Evolutionary conservation across 768 basidiomycete species (phyloP).

Genomic region (Ramaria sp.): DNA sequence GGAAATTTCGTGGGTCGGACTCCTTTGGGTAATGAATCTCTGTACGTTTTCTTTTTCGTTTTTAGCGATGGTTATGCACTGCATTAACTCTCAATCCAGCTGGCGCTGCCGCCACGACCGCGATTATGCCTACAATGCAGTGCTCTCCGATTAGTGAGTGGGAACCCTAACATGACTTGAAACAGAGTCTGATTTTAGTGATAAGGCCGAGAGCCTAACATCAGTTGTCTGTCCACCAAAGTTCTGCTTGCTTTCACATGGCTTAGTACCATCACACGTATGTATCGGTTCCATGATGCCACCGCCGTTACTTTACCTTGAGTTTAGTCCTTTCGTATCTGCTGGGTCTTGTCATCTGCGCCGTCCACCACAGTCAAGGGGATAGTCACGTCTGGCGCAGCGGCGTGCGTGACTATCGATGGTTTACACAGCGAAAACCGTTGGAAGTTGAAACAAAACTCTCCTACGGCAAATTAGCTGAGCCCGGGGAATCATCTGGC

Average conservation of each 20-base stretch:
- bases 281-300: constrained; percentile 13
- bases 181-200: not conserved
- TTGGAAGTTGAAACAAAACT: constrained; percentile 33
- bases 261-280: constrained; percentile 34
- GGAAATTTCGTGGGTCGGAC: constrained; percentile 49
- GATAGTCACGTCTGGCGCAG: constrained; percentile 43
- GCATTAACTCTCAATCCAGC: constrained; percentile 24
- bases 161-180: not conserved
- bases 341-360: constrained; percentile 33
- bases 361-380: constrained; percentile 33
- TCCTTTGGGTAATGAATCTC: constrained; percentile 50
- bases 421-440: constrained; percentile 20
- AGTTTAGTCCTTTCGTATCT: constrained; percentile 49
- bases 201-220: not conserved
- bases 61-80: not conserved
- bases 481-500: constrained; percentile 10
- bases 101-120: constrained; percentile 40
- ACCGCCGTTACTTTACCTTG: not conserved
- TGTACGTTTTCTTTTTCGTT: constrained; percentile 29
- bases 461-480: constrained; percentile 13
- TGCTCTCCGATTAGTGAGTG: constrained; percentile 26
- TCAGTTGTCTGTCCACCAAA: constrained; percentile 39
- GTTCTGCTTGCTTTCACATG: constrained; percentile 54
- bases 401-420: constrained; percentile 34
- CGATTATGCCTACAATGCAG: constrained; percentile 23